Evolutionary conservation across 495 filamentous ascomycete genomes (phyloP), one percentile per base, ranked within the genome.

Genomic region (Hypoxylon trugodes): DNA sequence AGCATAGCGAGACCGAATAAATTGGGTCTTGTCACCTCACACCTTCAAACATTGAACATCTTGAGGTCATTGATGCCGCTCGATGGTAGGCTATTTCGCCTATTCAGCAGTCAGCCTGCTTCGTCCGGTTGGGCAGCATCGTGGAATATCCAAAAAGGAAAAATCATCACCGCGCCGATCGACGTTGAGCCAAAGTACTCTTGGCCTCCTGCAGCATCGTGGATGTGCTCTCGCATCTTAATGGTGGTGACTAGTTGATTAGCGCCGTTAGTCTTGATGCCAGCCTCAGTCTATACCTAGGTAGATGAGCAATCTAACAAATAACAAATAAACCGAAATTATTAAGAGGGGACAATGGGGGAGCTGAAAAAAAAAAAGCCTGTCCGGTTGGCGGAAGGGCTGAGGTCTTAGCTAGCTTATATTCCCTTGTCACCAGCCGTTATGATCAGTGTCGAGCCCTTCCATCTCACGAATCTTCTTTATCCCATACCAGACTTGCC

Each of bases 311-410:
- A 46, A 46, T 41, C 50, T 42, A 22, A 36, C 26, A 15, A 24
- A 42, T 42, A 19, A 18, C 16, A n/a, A n/a, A n/a, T n/a, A n/a
- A n/a, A n/a, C n/a, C n/a, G 2, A 18, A 30, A 12, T 32, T 28
- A 38, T 25, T 36, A 22, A 26, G 56, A 35, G 18, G 22, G 37
- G 26, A 26, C 15, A 12, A 42, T 37, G 36, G 16, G 25, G 18
- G 22, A 46, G 33, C 52, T 54, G 48, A 65, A 59, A 54, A 49
- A 9, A 42, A 65, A 59, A 54, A 49, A 9, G 33, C 24, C 40
- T 28, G n/a, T 30, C 33, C 2, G 30, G 49, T 66, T 60, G 49
- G 55, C 62, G 25, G 8, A 21, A 16, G 35, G n/a, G 46, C 60
- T 51, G 40, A 50, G 36, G 7, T 55, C 36, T n/a, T 18, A 21